Base-by-base conservation (phyloP, 345 rosid species). In the Melastoma malabathricum region DNA sequence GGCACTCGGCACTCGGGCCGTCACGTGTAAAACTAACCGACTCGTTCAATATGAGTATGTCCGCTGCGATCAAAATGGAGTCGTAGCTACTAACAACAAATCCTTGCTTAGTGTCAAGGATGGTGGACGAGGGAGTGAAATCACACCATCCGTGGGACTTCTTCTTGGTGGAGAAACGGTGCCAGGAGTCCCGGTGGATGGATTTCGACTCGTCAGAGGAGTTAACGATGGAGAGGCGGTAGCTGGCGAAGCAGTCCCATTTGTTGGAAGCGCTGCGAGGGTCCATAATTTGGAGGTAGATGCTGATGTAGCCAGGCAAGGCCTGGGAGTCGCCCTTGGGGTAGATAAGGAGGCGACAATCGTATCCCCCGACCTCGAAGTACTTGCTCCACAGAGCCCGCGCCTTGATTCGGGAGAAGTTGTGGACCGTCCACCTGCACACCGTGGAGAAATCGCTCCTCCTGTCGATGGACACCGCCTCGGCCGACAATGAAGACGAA, bases 81-180 rank as follows among this genome's bases (percentile, higher is more conserved):
- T 87, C 97, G 18, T 73, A 80, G 45, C 67, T 34, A 34, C 41
- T 80, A 13, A 70, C 77, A 58, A 92, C 56, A 62, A 70, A 92
- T 38, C 98, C 98, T 72, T 71, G 62, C 74, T 79, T 87, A 43
- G 95, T 67, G 74, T 92, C 98, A 25, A 84, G 77, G 51, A 92
- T 67, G 10, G 88, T 77, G 5, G 96, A 77, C 25, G 81, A 77
- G 51, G 93, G 89, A 3, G 96, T 79, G 71, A 92, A 92, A 75
- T 92, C 96, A 62, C 98, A 92, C 98, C 98, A 92, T 4, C 98
- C 98, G 62, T 92, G 98, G 14, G 98, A 87, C 69, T 87, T 92
- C 77, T 92, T 87, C 86, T 88, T 92, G 59, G 71, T 75, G 2
- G 97, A 92, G 68, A 92, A 87, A 0, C 97, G 69, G 60, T 92